Evolutionary conservation across 2,329 filamentous ascomycete genomes (phyloP), one percentile per base, ranked within the genome.

Genomic region (Ustilaginoidea virens): DNA sequence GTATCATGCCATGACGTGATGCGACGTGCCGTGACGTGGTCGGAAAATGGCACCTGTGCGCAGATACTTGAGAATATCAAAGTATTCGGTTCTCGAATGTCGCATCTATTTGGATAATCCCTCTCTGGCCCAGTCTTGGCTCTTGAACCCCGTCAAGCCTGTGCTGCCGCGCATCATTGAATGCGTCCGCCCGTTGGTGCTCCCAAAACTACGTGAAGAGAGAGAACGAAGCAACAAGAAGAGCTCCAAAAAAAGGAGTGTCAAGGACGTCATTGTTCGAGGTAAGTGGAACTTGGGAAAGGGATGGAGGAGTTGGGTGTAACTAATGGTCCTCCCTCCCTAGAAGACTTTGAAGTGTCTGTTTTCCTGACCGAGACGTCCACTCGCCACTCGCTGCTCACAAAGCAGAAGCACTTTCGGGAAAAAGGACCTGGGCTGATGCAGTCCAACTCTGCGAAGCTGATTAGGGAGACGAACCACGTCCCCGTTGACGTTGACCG

Each of bases 31-130:
- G n/a, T n/a, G n/a, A n/a, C n/a, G n/a, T n/a, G n/a, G n/a, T n/a
- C n/a, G n/a, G n/a, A 39, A 15, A 24, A 94, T 94, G 86, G 79
- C 85, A 9, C 86, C 86, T 8, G 72, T 93, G 27, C 74, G 86
- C 34, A 73, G 86, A 43, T 94, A 96, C 50, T 66, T 96, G 31
- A 74, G 87, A 29, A 92, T 96, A 42, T 87, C 80, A 31, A 86
- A 87, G 48, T 81, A 83, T 52, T 93, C 87, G 4, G 85, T 94
- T 18, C 68, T 98, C n/a, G 90, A 98, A 64, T 85, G 82, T 39
- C 85, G 86, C 39, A 90, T 98, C 41, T 96, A 96, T 53, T 73
- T 94, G 26, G 87, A 96, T 39, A 86, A 87, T 43, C 90, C 90
- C 1, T 72, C 78, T 9, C 72, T 93, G 35, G 72, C 74, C 15